Base-by-base conservation (phyloP, 2,329 filamentous ascomycete species). In the Neobulgaria alba region DNA sequence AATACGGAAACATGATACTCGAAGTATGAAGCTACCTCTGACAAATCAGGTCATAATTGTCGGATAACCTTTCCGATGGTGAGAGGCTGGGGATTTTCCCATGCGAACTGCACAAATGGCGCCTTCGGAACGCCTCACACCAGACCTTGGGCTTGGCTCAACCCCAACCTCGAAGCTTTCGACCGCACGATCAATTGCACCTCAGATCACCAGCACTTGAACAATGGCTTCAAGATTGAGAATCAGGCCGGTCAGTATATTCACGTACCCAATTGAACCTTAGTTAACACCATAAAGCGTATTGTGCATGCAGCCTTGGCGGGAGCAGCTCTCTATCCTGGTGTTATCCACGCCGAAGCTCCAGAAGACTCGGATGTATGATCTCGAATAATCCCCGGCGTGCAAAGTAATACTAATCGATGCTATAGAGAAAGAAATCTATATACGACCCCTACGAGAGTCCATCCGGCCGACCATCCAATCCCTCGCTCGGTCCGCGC, bases 381-480 rank as follows among this genome's bases (percentile, higher is more conserved):
- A 30, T 54, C 30, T 19, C 30, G 12, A n/a, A 19, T 31, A 15
- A 9, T 17, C 12, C 19, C 15, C 29, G 20, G 3, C 3, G 15
- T 29, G 29, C 10, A 10, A 37, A 12, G 16, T 15, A n/a, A 23
- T 34, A 21, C 41, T 52, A 29, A 50, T 26, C 19, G 12, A 23
- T 17, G 39, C 14, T 35, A 10, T 47, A 73, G 66, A 49, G 59
- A 45, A 73, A 72, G 60, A 85, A 83, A 62, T 82, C 86, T 50
- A 92, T 93, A 66, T 93, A 93, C 73, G 85, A 90, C 65, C 73
- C 81, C 60, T 66, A 69, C 60, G 81, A 61, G 57, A 63, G 44
- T 57, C 66, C 53, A 41, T 60, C 51, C 51, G 56, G 51, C 52
- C 52, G 55, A 44, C 56, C 46, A 40, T 39, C 41, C 46, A 47